phyloP scores from a whole-genome alignment of 495 filamentous ascomycete species.

The Corynascus novoguineensis region DNA sequence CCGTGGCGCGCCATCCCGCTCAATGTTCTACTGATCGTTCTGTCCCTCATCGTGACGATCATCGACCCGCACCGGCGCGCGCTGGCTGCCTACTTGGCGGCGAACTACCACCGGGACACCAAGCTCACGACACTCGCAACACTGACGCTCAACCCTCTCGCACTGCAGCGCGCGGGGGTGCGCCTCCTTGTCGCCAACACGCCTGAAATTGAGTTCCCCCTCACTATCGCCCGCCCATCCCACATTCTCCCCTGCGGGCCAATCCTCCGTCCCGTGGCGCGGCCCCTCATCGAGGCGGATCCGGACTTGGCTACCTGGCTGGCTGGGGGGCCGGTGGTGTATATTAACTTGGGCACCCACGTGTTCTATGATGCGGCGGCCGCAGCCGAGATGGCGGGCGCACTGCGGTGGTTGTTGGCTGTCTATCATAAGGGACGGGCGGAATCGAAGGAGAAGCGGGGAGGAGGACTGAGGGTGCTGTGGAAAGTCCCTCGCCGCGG shows the following conservation, averaged over 20 bases:
- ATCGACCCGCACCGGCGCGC: constrained; percentile 18
- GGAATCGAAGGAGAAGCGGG: not conserved
- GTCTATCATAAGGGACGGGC: not conserved
- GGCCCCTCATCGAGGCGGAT: constrained; percentile 27
- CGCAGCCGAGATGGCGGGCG: constrained; percentile 30
- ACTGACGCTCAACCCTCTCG: not conserved
- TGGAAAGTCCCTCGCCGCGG: constrained; percentile 35
- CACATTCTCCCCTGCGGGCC: constrained; percentile 49
- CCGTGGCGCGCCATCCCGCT: not conserved
- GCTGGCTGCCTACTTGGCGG: constrained; percentile 10
- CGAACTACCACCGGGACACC: constrained; percentile 10
- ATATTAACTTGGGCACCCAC: constrained; percentile 40
- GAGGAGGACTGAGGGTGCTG: constrained; percentile 33
- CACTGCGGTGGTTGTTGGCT: constrained; percentile 29
- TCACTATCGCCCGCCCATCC: constrained; percentile 31
- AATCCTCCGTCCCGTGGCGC: constrained; percentile 40
- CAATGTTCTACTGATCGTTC: constrained; percentile 15
- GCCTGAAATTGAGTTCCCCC: constrained; percentile 28
- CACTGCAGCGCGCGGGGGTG: not conserved
- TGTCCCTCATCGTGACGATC: constrained; percentile 16
- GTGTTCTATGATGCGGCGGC: constrained; percentile 12
- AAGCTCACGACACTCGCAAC: constrained; percentile 1
- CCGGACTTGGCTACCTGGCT: constrained; percentile 37
- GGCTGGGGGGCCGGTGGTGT: constrained; percentile 29
- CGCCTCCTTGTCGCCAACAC: constrained; percentile 27